Conservation (phyloP, 805 yeast genomes). For the Candida endomychidarum region DNA sequence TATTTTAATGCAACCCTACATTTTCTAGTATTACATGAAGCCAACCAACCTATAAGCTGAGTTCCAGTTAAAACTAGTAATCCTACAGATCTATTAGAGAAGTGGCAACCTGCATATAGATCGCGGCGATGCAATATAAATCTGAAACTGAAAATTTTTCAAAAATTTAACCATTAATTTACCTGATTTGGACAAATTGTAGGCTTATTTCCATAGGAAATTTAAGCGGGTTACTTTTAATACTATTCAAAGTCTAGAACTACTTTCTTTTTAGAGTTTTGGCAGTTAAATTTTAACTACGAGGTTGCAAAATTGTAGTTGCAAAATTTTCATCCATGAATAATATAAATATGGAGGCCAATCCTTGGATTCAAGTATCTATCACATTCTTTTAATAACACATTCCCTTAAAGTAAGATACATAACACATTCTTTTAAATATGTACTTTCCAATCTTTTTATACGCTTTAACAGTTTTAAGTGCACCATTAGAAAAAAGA, state of each 20-base stretch:
- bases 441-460: conserved; percentile 6
- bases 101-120: not conserved
- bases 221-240: not conserved
- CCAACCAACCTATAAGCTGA: too few species aligned
- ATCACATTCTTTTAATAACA: conserved; percentile 4
- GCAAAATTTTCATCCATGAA: not conserved
- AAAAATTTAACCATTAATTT: not conserved
- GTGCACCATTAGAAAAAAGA: conserved; percentile 28
- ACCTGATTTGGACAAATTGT: not conserved
- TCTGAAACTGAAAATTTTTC: conserved; percentile 6
- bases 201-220: not conserved
- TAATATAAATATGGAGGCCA: conserved; percentile 1
- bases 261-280: not conserved
- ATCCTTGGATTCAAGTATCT: not conserved
- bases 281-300: not conserved
- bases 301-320: not conserved
- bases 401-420: not conserved
- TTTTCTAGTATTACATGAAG: too few species aligned
- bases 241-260: conserved; percentile 2
- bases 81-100: not conserved
- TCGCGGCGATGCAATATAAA: not conserved
- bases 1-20: too few species aligned
- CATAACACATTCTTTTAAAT: conserved; percentile 8
- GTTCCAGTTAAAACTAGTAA: too few species aligned
- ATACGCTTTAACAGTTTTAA: conserved; percentile 20